Base-by-base conservation (phyloP, 1,284 basidiomycete genomes). In the Ceratobasidium sp. region DNA sequence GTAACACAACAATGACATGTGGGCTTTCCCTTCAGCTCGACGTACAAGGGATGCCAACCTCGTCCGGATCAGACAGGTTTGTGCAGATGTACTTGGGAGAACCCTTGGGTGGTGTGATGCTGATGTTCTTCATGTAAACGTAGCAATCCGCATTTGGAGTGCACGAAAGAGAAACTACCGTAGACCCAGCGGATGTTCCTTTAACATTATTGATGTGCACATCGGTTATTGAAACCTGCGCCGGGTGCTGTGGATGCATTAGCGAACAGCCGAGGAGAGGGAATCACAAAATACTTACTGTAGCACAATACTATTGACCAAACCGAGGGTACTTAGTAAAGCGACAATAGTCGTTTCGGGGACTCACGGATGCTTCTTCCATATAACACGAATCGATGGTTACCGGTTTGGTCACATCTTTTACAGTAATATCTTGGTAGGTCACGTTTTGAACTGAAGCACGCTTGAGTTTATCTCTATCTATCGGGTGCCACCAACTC, bases 31-130 rank as follows among this genome's bases (percentile, higher is more conserved):
- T 7, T 32, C 42, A 65, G 15, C 50, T 53, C 8, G 52, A 58
- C 25, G 55, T 49, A 34, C 68, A 69, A n/a, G 68, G 54, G 34
- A 69, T 60, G 34, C 68, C 67, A 4, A 69, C 67, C 17, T 69
- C 67, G 31, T 40, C 38, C 8, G 58, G 58, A 31, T 55, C 67
- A 12, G 53, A 56, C 34, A 69, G 32, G 34, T 69, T 57, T 22
- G 54, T 58, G 31, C 67, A 69, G 22, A 56, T 34, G 47, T 56
- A 69, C 35, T 56, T 57, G 27, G 67, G 35, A n/a, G 38, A 27
- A n/a, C 54, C 53, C 22, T 57, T 57, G 12, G 67, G 6, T 35
- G 67, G 55, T 8, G 25, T 57, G 43, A 69, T 50, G 42, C 12
- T 45, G 45, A 69, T 69, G 27, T 58, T 42, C 55, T 55, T 57